phyloP scores from a whole-genome alignment of 2,329 filamentous ascomycete species.

The Orbilia quercus region DNA sequence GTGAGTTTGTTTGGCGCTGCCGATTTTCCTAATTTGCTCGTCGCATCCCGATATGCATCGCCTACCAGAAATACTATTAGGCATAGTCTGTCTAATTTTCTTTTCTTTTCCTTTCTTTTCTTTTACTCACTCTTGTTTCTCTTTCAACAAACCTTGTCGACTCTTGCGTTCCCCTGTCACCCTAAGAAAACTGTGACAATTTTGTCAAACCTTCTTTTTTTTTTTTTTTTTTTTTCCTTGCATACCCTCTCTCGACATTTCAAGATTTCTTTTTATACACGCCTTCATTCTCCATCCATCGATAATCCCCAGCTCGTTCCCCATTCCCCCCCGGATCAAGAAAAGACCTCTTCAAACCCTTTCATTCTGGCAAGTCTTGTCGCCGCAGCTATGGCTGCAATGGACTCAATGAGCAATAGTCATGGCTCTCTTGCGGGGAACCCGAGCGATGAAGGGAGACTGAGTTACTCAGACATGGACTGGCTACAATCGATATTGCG shows the following conservation, averaged over 20 bases:
- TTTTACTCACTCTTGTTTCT: constrained; percentile 40
- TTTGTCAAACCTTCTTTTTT: constrained; percentile 54
- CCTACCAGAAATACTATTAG: constrained; percentile 20
- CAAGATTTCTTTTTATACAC: constrained; percentile 18
- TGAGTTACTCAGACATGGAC: constrained; percentile 47
- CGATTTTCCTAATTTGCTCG: constrained; percentile 52
- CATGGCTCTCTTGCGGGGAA: constrained; percentile 40
- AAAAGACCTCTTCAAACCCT: constrained; percentile 10
- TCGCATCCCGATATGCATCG: constrained; percentile 41
- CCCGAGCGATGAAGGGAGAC: constrained; percentile 44
- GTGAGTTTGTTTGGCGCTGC: constrained; percentile 50
- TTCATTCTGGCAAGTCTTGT: constrained; percentile 26
- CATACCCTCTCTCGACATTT: constrained; percentile 9
- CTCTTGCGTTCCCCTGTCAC: constrained; percentile 40
- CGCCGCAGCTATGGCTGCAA: constrained; percentile 54
- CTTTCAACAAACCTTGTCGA: constrained; percentile 41
- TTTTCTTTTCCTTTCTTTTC: constrained; percentile 19
- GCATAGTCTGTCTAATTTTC: constrained; percentile 43
- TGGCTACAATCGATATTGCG: constrained; percentile 46
- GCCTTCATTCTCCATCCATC: constrained; percentile 10
- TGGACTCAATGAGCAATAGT: constrained; percentile 34
- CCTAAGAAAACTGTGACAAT: constrained; percentile 46
- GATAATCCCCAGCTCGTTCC: constrained; percentile 47
- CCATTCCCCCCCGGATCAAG: constrained; percentile 15
- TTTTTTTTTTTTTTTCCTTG: constrained; percentile 23